phyloP scores from a whole-genome alignment of 1,139 yeast genomes.

The Kodamaea plutei region DNA sequence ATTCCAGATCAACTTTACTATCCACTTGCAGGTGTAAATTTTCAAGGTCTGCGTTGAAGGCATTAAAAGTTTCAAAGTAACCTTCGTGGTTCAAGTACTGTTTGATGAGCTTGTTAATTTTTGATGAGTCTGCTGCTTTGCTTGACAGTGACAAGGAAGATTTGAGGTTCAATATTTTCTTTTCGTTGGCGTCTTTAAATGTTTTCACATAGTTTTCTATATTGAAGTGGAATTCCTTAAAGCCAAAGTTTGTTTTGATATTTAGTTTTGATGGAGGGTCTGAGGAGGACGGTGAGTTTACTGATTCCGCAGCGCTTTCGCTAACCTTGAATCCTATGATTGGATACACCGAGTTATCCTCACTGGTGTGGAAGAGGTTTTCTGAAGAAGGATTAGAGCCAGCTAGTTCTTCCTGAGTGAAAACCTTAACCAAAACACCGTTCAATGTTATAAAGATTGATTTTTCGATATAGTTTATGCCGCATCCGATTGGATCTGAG shows the following conservation, averaged over 20 bases:
- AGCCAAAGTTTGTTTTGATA: constrained; percentile 73
- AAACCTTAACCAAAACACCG: constrained; percentile 50
- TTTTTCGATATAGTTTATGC: constrained; percentile 64
- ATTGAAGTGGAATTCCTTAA: constrained; percentile 61
- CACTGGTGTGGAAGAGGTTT: constrained; percentile 19
- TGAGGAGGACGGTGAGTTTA: constrained; percentile 4
- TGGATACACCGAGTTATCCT: constrained; percentile 32
- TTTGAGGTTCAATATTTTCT: constrained; percentile 11
- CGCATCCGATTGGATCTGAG: constrained; percentile 77
- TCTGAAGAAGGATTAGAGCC: constrained; percentile 23
- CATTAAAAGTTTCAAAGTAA: constrained; percentile 59
- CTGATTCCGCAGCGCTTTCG: constrained; percentile 14
- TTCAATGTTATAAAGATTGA: constrained; percentile 77
- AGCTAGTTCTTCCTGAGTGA: constrained; percentile 28
- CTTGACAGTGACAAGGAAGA: constrained; percentile 20
- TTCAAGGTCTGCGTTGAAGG: constrained; percentile 41
- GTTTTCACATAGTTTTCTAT: constrained; percentile 59
- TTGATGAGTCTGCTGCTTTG: constrained; percentile 2
- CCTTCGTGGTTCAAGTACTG: constrained; percentile 76
- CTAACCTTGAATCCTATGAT: constrained; percentile 39
- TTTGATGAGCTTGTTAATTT: constrained; percentile 54
- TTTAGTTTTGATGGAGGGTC: constrained; percentile 11
- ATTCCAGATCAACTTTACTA: neutral
- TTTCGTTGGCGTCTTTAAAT: constrained; percentile 28
- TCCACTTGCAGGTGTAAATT: constrained; percentile 35